Conservation (phyloP, 2,329 filamentous ascomycete species). For the Cadophora luteo-olivacea region DNA sequence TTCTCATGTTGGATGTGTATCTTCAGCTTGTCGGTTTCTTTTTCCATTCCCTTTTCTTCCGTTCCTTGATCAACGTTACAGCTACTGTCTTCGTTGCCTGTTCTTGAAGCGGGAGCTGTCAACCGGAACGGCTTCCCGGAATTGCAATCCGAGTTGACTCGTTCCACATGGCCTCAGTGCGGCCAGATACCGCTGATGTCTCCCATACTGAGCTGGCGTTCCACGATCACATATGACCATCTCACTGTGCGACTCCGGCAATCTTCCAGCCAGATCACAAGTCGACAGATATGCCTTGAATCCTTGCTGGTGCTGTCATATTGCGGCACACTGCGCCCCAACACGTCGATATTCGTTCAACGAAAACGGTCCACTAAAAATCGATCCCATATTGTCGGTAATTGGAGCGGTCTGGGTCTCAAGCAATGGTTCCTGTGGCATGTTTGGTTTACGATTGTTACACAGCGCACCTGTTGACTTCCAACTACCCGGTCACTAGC, state of each 20-base stretch:
- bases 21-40: not conserved
- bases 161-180: not conserved
- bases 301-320: slow-evolving; percentile 4
- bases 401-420: not conserved
- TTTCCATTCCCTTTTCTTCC: not conserved
- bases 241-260: not conserved
- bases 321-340: slow-evolving; percentile 11
- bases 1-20: not conserved
- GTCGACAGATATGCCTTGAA: not conserved
- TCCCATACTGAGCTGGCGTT: not conserved
- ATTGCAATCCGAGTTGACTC: not conserved
- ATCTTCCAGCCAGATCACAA: not conserved
- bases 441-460: not conserved
- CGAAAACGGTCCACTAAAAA: not conserved
- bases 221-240: slow-evolving; percentile 12
- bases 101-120: not conserved
- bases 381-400: slow-evolving; percentile 1
- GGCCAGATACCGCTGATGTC: not conserved
- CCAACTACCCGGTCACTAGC: not conserved
- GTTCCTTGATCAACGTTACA: not conserved
- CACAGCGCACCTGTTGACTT: not conserved
- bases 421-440: not conserved
- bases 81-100: not conserved
- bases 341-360: not conserved
- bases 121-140: not conserved